These are phyloP conservation scores for Flaveria floridana DNA, from an alignment of 140 eudicot species.

Conservation along the genomic window DNA sequence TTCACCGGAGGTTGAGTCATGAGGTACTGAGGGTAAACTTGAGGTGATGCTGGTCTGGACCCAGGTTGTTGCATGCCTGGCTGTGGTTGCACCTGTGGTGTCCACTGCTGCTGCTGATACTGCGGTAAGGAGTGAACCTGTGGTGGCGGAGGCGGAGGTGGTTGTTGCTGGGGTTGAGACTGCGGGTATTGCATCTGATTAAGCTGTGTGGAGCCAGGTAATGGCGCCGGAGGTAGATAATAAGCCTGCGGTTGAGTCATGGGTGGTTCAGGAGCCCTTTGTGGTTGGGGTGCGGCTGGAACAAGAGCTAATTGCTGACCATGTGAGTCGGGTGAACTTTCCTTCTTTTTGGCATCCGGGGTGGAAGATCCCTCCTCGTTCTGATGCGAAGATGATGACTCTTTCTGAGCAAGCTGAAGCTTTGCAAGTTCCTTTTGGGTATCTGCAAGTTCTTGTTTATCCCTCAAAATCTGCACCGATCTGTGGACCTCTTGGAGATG, in stretches of 20 bases:
- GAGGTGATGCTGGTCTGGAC: constrained; percentile 47
- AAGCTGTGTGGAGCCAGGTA: constrained; percentile 38
- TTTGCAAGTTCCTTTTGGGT: constrained; percentile 90
- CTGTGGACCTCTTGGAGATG: constrained; percentile 96
- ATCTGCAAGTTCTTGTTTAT: constrained; percentile 92
- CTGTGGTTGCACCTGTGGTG: constrained; percentile 46
- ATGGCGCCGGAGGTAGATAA: constrained; percentile 54
- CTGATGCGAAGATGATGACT: constrained; percentile 49
- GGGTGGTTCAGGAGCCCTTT: constrained; percentile 49
- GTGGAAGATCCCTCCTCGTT: constrained; percentile 49
- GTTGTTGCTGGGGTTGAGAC: constrained; percentile 24
- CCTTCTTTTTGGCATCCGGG: constrained; percentile 52
- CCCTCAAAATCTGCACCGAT: constrained; percentile 85
- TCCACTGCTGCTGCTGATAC: constrained; percentile 81
- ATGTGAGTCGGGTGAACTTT: constrained; percentile 44
- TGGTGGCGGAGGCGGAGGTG: constrained; percentile 38
- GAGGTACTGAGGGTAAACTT: constrained; percentile 55
- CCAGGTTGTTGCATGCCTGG: constrained; percentile 47
- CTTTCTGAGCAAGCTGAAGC: constrained; percentile 85
- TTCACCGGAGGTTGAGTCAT: constrained; percentile 43
- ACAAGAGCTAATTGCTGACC: constrained; percentile 76
- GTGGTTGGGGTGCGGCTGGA: constrained; percentile 64
- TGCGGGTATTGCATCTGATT: constrained; percentile 58
- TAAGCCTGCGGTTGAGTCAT: constrained; percentile 50
- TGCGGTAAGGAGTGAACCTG: constrained; percentile 32